phyloP scores from a whole-genome alignment of 2,329 filamentous ascomycete species.

The Trichoderma aggressivum region DNA sequence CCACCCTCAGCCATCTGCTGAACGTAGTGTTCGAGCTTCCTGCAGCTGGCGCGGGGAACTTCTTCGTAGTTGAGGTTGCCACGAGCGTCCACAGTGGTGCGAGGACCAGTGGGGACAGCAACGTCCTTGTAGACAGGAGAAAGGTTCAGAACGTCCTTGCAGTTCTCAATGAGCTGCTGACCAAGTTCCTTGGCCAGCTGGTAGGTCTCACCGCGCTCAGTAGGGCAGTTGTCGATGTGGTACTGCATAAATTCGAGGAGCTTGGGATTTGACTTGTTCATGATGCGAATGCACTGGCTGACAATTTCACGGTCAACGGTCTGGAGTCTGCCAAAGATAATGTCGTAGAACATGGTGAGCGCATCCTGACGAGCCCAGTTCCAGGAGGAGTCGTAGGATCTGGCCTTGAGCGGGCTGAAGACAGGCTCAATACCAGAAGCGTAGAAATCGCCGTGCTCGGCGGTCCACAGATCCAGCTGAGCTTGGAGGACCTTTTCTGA shows the following conservation, averaged over 20 bases:
- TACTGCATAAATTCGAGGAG: conserved; percentile 99
- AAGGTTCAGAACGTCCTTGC: conserved; percentile 81
- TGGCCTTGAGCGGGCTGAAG: conserved; percentile 89
- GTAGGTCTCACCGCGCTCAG: conserved; percentile 95
- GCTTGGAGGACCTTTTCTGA: conserved; percentile 84
- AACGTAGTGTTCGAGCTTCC: conserved; percentile 97
- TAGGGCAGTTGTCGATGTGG: conserved; percentile 97
- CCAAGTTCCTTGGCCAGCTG: conserved; percentile 95
- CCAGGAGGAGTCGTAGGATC: conserved; percentile 97
- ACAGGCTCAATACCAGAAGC: conserved; percentile 90
- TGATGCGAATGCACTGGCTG: conserved; percentile 96
- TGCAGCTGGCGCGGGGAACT: conserved; percentile 78
- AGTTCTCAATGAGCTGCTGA: conserved; percentile 93
- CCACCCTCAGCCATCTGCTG: conserved; percentile 98
- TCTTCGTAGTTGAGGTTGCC: conserved; percentile 94
- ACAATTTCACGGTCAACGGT: conserved; percentile 96
- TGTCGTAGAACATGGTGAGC: conserved; percentile 97
- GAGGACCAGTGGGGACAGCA: conserved; percentile 82
- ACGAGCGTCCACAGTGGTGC: conserved; percentile 85
- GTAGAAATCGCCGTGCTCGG: conserved; percentile 96
- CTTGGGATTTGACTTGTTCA: conserved; percentile 97
- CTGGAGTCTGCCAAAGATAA: conserved; percentile 93
- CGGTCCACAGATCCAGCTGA: conserved; percentile 90
- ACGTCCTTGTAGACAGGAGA: conserved; percentile 96
- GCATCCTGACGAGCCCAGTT: conserved; percentile 99